Conservation (phyloP, 2,329 filamentous ascomycete species). For the Alternaria solani region DNA sequence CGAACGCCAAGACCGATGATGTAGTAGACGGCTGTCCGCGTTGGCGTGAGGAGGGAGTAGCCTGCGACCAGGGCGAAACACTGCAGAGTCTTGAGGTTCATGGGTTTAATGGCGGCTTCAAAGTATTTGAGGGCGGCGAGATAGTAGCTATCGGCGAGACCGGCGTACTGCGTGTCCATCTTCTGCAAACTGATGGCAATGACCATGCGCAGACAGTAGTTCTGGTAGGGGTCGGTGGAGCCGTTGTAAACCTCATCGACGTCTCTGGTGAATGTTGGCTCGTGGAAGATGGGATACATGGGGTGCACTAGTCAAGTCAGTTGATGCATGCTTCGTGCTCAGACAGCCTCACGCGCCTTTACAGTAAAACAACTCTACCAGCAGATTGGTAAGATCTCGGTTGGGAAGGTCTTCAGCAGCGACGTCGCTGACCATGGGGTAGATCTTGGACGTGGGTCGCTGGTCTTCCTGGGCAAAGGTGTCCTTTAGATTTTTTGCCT, state of each 20-base stretch:
- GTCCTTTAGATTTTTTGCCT: slow-evolving; percentile 72
- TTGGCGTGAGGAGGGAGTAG: slow-evolving; percentile 92
- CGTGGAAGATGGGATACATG: slow-evolving; percentile 86
- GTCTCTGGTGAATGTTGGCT: slow-evolving; percentile 77
- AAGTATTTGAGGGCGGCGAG: slow-evolving; percentile 85
- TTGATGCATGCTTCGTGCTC: slow-evolving; percentile 16
- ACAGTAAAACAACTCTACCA: slow-evolving; percentile 85
- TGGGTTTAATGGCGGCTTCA: slow-evolving; percentile 82
- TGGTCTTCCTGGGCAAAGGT: slow-evolving; percentile 70
- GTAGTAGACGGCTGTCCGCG: slow-evolving; percentile 90
- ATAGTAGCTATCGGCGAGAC: slow-evolving; percentile 93
- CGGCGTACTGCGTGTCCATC: slow-evolving; percentile 87
- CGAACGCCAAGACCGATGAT: slow-evolving; percentile 87
- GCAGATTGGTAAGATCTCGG: slow-evolving; percentile 74
- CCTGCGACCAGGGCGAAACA: slow-evolving; percentile 87
- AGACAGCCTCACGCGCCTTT: slow-evolving; percentile 66
- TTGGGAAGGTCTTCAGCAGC: slow-evolving; percentile 80
- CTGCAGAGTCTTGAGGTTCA: slow-evolving; percentile 89
- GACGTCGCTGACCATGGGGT: slow-evolving; percentile 86
- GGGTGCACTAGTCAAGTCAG: slow-evolving; percentile 71
- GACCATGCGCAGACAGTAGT: slow-evolving; percentile 89
- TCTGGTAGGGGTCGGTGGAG: slow-evolving; percentile 79
- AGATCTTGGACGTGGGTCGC: slow-evolving; percentile 78
- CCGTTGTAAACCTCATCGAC: slow-evolving; percentile 82
- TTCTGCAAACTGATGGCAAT: slow-evolving; percentile 96